These are phyloP conservation scores for Discostella stelligeroides DNA, from an alignment of 108 stramenopile species.

Conservation along the genomic window DNA sequence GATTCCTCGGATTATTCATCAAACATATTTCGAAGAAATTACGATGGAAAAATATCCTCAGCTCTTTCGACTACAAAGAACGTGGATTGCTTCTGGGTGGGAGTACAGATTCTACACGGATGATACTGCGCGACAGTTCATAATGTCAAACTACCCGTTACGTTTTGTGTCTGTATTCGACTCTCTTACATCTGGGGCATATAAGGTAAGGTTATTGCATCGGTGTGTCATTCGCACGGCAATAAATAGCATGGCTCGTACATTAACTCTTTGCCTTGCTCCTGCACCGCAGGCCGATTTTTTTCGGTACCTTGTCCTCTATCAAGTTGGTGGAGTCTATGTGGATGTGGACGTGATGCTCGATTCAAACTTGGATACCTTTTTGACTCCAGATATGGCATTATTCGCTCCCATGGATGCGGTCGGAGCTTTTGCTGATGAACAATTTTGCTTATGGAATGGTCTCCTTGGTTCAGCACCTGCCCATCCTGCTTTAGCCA, in stretches of 20 bases:
- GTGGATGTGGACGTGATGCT: conserved; percentile 67
- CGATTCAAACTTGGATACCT: conserved; percentile 55
- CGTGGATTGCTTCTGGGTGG: conserved; percentile 51
- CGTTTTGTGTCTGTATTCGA: conserved; percentile 54
- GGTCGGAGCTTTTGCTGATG: conserved; percentile 46
- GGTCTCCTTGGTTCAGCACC: conserved; percentile 64
- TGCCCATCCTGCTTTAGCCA: conserved; percentile 56
- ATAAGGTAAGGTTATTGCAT: conserved; percentile 35
- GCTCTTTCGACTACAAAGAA: conserved; percentile 50
- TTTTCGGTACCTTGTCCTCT: conserved; percentile 63
- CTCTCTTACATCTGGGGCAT: conserved; percentile 47
- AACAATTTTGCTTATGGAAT: conserved; percentile 65
- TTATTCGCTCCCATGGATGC: conserved; percentile 65
- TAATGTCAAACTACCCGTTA: conserved; percentile 42
- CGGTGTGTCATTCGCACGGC: background rate
- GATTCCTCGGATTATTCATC: conserved; percentile 67
- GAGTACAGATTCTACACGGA: conserved; percentile 60
- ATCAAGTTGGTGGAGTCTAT: conserved; percentile 64
- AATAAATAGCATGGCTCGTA: too few relatives aligned
- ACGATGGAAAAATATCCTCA: conserved; percentile 52
- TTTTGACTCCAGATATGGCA: conserved; percentile 53
- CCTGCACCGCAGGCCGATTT: conserved; percentile 54
- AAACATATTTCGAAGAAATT: conserved; percentile 68
- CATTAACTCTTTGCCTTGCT: background rate
- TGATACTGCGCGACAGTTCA: conserved; percentile 41